Evolutionary conservation across 2,329 filamentous ascomycete genomes (phyloP).

Genomic region (Blastomyces parvus): DNA sequence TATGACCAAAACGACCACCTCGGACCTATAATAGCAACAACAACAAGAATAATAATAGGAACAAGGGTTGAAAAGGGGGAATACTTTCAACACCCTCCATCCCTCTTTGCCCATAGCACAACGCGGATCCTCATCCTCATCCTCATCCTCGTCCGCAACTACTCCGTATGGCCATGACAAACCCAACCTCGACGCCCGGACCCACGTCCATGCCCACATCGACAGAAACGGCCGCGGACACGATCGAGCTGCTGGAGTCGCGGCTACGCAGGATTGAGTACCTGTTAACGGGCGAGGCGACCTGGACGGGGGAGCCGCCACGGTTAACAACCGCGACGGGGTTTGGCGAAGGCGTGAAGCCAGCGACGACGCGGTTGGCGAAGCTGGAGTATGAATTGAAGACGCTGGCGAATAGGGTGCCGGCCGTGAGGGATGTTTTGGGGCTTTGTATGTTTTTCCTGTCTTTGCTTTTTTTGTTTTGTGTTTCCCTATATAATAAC

Average conservation of each 20-base stretch:
- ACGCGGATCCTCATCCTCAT: neutral
- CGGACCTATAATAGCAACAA: neutral
- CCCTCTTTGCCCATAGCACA: neutral
- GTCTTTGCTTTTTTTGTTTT: constrained; percentile 14
- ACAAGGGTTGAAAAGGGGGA: neutral
- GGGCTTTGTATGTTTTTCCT: constrained; percentile 30
- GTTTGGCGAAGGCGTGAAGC: constrained; percentile 9
- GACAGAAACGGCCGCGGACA: constrained; percentile 27
- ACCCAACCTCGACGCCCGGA: neutral
- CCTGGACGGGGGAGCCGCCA: constrained; percentile 32
- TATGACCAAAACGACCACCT: neutral
- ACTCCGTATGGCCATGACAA: neutral
- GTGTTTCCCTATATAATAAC: constrained; percentile 2
- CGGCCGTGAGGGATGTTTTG: constrained; percentile 35
- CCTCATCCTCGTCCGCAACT: neutral
- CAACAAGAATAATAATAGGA: neutral
- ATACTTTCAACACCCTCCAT: neutral
- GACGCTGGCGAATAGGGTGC: constrained; percentile 29
- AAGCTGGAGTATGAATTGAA: constrained; percentile 31
- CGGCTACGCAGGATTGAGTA: constrained; percentile 38
- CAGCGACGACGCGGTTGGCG: constrained; percentile 29
- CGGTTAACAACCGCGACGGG: constrained; percentile 10
- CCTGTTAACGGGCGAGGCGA: constrained; percentile 34
- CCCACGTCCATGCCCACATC: constrained; percentile 9
- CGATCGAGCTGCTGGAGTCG: constrained; percentile 36